Evolutionary conservation across 768 basidiomycete species (phyloP), one percentile per base, ranked within the genome.

Genomic region (Chiua virens): DNA sequence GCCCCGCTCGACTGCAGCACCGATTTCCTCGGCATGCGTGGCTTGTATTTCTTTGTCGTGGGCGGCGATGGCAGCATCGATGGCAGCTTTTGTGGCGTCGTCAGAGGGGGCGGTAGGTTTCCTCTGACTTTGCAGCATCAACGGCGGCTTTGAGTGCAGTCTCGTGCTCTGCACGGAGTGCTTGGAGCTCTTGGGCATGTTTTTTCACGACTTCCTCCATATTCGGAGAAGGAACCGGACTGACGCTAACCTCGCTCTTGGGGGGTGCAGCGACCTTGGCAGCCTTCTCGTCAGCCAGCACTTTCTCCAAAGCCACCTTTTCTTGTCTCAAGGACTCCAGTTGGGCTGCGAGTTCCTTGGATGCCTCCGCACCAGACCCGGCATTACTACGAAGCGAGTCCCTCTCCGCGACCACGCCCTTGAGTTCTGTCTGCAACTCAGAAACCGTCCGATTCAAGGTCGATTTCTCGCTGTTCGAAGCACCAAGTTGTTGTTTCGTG

Each of bases 1-100:
- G 3, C 89, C 89, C 3, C 80, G 73, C 44, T 91, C 89, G 8
- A 86, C 75, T 1, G 89, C 89, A 7, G 79, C 73, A 3, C 75
- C 75, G 30, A 89, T 79, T 45, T 86, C 86, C 21, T 79, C 74
- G 7, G 74, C 71, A 21, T 81, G 80, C 36, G 71, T 73, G 11
- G 72, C 68, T 62, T 79, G 71, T 5, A 77, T 52, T 21, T 75
- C 71, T 55, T 75, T 73, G 44, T 82, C 75, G 51, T 79, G 74
- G 38, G 79, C 76, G 1, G 68, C 70, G 40, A 83, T 68, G 5
- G 79, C 80, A 11, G 73, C 72, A 2, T 73, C 74, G 35, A 86
- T 69, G 22, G 79, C 76, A 23, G 78, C 77, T 47, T 80, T 72
- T 10, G 77, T 73, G 1, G 51, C 6, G 2, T 55, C 64, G 27